Evolutionary conservation across 2,329 filamentous ascomycete species (phyloP).

Genomic region (Monosporascus sp.): DNA sequence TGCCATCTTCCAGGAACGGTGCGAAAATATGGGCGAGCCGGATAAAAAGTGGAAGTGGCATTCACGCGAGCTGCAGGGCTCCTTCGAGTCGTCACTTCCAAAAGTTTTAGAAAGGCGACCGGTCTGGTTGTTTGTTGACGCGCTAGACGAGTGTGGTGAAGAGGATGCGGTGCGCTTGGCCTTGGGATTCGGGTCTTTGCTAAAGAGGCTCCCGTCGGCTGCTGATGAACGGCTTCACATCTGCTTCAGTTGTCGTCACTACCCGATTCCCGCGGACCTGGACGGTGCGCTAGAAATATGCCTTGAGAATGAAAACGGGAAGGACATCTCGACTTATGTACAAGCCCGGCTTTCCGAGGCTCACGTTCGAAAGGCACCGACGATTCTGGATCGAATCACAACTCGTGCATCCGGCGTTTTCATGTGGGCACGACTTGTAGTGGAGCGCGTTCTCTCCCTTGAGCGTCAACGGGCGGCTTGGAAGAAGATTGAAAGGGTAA

Average conservation of each 20-base stretch:
- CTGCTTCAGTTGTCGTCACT: too few species aligned
- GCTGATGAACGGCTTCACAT: slow-evolving; percentile 5
- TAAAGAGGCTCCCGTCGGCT: slow-evolving; percentile 36
- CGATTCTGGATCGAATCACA: slow-evolving; percentile 28
- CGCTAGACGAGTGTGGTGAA: slow-evolving; percentile 44
- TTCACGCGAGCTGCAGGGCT: slow-evolving; percentile 26
- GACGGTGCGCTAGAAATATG: too few species aligned
- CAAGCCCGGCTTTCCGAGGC: slow-evolving; percentile 9
- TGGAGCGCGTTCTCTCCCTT: slow-evolving; percentile 10
- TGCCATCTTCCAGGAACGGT: too few species aligned
- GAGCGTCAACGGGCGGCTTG: too few species aligned
- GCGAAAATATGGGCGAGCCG: too few species aligned
- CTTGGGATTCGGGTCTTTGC: slow-evolving; percentile 26
- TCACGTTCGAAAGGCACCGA: slow-evolving; percentile 12
- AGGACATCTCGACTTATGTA: slow-evolving; percentile 24
- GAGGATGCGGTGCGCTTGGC: neutral
- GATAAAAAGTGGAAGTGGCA: neutral
- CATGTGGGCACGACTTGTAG: slow-evolving; percentile 26
- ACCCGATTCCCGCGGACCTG: too few species aligned
- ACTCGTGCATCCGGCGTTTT: slow-evolving; percentile 34
- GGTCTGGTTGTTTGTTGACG: slow-evolving; percentile 22
- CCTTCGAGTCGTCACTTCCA: slow-evolving; percentile 21
- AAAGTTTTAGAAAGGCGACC: neutral
- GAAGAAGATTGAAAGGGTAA: too few species aligned
- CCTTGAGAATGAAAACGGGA: too few species aligned